Evolutionary conservation across 2,329 filamentous ascomycete genomes (phyloP).

Genomic region (Fusarium guadeloupense): DNA sequence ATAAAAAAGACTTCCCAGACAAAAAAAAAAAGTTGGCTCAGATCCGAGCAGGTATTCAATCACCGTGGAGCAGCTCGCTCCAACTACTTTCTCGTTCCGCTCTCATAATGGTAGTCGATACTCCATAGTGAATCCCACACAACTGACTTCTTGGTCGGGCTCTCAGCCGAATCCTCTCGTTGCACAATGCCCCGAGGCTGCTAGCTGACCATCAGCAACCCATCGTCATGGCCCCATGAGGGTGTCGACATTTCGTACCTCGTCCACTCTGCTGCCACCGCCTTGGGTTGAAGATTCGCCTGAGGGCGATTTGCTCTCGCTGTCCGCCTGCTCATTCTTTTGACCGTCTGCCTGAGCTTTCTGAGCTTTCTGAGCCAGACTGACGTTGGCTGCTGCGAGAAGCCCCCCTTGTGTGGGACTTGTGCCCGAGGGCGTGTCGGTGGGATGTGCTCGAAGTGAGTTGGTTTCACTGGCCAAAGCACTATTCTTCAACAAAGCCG

Average conservation of each 20-base stretch:
- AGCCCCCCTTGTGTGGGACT: slow-evolving; percentile 53
- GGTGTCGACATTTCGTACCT: slow-evolving; percentile 66
- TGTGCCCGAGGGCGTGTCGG: slow-evolving; percentile 53
- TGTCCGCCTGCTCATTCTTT: slow-evolving; percentile 31
- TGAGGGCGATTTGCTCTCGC: slow-evolving; percentile 34
- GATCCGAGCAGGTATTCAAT: neutral
- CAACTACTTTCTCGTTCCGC: slow-evolving; percentile 43
- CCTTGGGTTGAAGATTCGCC: slow-evolving; percentile 42
- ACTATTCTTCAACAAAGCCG: slow-evolving; percentile 58
- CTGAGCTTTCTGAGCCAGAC: slow-evolving; percentile 23
- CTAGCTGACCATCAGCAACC: slow-evolving; percentile 46
- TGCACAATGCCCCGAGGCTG: slow-evolving; percentile 46
- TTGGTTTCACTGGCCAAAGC: slow-evolving; percentile 67
- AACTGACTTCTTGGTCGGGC: slow-evolving; percentile 60
- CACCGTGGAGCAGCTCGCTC: neutral
- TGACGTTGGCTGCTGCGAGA: slow-evolving; percentile 36
- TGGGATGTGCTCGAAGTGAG: slow-evolving; percentile 60
- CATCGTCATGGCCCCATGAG: slow-evolving; percentile 61
- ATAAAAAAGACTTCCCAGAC: slow-evolving; percentile 13
- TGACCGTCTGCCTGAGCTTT: slow-evolving; percentile 21
- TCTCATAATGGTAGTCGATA: slow-evolving; percentile 66
- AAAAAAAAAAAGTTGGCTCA: slow-evolving; percentile 1
- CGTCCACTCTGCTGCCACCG: slow-evolving; percentile 46
- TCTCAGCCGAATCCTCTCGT: slow-evolving; percentile 53
- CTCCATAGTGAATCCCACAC: slow-evolving; percentile 72